A percentile compares a stretch with the other conserved stretches of the same genome.
These are phyloP conservation scores for Barnettozyma siamensis DNA, from an alignment of 805 yeast genomes.

Conservation along the genomic window DNA sequence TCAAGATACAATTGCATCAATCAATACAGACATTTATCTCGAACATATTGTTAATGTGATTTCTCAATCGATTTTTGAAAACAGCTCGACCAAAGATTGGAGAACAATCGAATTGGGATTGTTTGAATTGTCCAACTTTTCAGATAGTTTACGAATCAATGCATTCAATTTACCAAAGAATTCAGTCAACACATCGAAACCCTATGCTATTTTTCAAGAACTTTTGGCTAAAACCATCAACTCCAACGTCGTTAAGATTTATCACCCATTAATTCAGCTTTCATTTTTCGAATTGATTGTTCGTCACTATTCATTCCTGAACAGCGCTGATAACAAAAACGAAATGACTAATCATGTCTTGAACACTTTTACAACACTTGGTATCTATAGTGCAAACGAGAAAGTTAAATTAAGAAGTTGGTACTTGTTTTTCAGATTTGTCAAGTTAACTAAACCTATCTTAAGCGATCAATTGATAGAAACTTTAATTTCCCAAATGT, in stretches of 20 bases:
- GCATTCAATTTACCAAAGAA: conserved; percentile 64
- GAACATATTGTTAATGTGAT: conserved; percentile 58
- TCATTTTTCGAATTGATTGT: conserved; percentile 80
- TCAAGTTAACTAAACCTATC: conserved; percentile 68
- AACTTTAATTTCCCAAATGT: conserved; percentile 52
- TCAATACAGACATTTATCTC: conserved; percentile 54
- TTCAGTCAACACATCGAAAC: conserved; percentile 60
- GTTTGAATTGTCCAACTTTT: conserved; percentile 70
- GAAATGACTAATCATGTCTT: conserved; percentile 57
- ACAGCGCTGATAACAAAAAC: conserved; percentile 38
- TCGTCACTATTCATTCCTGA: conserved; percentile 65
- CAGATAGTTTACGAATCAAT: conserved; percentile 76
- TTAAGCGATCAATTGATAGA: conserved; percentile 46
- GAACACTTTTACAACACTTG: conserved; percentile 75
- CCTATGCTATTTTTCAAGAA: conserved; percentile 55
- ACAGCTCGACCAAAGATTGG: conserved; percentile 48
- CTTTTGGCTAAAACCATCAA: conserved; percentile 48
- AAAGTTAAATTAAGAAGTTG: conserved; percentile 82
- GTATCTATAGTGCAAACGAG: conserved; percentile 68
- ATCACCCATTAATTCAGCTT: conserved; percentile 79
- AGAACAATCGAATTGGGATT: conserved; percentile 80
- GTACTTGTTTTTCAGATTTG: conserved; percentile 81
- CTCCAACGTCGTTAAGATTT: conserved; percentile 41
- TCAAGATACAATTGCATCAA: conserved; percentile 73
- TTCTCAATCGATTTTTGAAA: conserved; percentile 38